Base-by-base conservation (phyloP, 2,329 filamentous ascomycete species). In the Pezicula rhizophila region DNA sequence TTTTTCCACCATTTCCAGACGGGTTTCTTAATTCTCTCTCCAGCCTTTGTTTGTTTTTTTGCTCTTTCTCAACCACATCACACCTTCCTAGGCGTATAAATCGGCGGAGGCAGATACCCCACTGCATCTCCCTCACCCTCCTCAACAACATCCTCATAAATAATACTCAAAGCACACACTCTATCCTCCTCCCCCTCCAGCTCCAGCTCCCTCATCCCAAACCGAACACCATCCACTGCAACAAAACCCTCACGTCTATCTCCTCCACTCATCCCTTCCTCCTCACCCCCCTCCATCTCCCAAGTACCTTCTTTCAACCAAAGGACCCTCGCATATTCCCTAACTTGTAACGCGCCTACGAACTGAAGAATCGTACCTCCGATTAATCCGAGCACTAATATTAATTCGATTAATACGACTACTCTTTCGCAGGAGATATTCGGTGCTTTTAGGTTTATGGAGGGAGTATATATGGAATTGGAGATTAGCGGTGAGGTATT, bases 281-380 rank as follows among this genome's bases (percentile, higher is more conserved):
- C 33, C 33, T 35, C 43, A 23, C 12, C 33, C 6, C 11, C n/a
- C 2, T 28, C 43, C 20, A 12, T 42, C 18, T 40, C 23, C 38
- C 14, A 40, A 20, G 28, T 7, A 31, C 28, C 8, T 12, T 61
- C 58, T 33, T 46, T 50, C 23, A 51, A 23, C 53, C 53, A 54
- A 1, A 63, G 33, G 25, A 38, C 51, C 42, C 50, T 57, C 42
- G 59, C 60, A 46, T 60, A 63, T 14, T 57, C 58, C 40, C 58
- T 48, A n/a, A 64, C 60, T n/a, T 51, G 46, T n/a, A 60, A 25
- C 6, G 59, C 59, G 15, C 60, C 58, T 11, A 59, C 57, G 18
- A 64, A 52, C 40, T 62, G 61, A 33, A 59, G 34, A 4, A 63
- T 25, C 14, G 57, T 58, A 1, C 52, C 55, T 7, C 57, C 57